A percentile compares a stretch with the other conserved stretches of the same genome.
phyloP scores from a whole-genome alignment of 2,329 filamentous ascomycete genomes.

The Fusarium pseudonygamai region DNA sequence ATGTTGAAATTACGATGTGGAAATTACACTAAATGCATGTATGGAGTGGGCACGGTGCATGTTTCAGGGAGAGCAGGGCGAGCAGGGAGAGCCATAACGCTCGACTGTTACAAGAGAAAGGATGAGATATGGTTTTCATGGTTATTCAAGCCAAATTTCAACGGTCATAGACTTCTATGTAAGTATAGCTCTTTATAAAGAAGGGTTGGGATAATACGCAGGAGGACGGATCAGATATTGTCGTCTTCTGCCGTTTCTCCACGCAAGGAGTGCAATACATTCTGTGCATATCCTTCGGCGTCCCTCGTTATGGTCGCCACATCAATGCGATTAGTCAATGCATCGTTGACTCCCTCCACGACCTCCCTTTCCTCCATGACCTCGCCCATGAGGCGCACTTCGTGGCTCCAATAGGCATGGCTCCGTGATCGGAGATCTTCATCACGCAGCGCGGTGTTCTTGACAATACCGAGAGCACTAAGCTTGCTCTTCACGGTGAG shows the following conservation, averaged over 20 bases:
- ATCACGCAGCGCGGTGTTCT: constrained; percentile 83
- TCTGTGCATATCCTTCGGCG: constrained; percentile 69
- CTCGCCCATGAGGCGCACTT: constrained; percentile 75
- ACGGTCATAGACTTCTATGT: constrained; percentile 41
- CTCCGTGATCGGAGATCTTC: constrained; percentile 71
- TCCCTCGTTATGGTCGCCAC: constrained; percentile 68
- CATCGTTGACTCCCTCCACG: constrained; percentile 74
- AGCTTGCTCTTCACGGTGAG: constrained; percentile 72
- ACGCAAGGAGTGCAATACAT: constrained; percentile 50
- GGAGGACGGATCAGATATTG: constrained; percentile 18
- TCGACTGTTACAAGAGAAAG: constrained; percentile 22
- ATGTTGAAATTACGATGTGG: constrained; percentile 19
- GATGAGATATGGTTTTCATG: constrained; percentile 26
- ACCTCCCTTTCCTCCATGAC: constrained; percentile 84
- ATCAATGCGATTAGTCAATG: constrained; percentile 71
- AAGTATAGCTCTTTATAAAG: constrained; percentile 39
- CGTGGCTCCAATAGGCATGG: constrained; percentile 82
- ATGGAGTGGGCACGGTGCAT: constrained; percentile 12
- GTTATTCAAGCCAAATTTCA: constrained; percentile 21
- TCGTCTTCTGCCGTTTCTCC: constrained; percentile 30
- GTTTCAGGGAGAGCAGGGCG: constrained; percentile 11
- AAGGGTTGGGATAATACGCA: constrained; percentile 37
- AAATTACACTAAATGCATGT: constrained; percentile 10
- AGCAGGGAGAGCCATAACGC: neutral
- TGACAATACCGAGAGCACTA: constrained; percentile 76